Percentiles rank a stretch among this genome's conserved stretches.
Conservation (phyloP, 352 stramenopile species). For the Achlya hypogyna region DNA sequence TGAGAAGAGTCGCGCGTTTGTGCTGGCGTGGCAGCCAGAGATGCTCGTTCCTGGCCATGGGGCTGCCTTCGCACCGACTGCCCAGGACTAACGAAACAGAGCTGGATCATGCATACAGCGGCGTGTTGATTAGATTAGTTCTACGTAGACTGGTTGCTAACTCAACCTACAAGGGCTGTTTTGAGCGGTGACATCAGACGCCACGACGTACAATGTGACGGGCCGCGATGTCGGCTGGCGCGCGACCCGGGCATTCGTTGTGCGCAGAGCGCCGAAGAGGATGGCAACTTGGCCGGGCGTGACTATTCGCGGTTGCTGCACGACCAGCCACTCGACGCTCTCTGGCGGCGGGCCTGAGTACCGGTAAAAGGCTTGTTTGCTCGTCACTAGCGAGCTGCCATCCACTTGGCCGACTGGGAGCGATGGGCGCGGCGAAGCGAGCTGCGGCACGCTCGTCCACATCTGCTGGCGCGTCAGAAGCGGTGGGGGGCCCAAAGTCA, state of each 20-base stretch:
- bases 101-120: background rate
- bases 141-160: background rate
- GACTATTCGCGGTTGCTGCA: background rate
- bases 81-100: background rate
- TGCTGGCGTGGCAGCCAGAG: slow-evolving; percentile 7
- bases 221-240: background rate
- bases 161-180: background rate
- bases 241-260: background rate
- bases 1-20: background rate
- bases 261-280: background rate
- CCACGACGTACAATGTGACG: background rate
- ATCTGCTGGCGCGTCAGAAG: background rate
- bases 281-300: background rate
- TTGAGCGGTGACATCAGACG: background rate
- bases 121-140: background rate
- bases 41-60: slow-evolving; percentile 9
- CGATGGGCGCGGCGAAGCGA: background rate
- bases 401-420: background rate
- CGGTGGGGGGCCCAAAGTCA: background rate
- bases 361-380: background rate
- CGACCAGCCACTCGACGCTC: background rate
- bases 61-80: background rate
- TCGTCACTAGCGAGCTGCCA: background rate
- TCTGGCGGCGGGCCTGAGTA: background rate
- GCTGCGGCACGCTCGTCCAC: background rate